Evolutionary conservation across 805 yeast species (phyloP).

Genomic region (Pichia insulana): DNA sequence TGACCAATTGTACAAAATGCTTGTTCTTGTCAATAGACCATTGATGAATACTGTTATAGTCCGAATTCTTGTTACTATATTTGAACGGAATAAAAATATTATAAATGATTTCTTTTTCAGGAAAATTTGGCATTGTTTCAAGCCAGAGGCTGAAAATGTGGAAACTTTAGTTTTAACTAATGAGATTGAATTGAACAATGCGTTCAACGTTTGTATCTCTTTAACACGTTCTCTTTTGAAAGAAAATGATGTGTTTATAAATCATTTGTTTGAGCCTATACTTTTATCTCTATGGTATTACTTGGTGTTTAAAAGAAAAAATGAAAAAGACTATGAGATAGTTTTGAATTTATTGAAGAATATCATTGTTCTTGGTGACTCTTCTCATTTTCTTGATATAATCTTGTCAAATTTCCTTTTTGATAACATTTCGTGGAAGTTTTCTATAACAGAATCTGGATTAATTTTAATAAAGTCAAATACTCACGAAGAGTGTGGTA

Average conservation of each 20-base stretch:
- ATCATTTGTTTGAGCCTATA: slow-evolving; percentile 25
- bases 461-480: slow-evolving; percentile 20
- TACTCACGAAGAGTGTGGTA: slow-evolving; percentile 4
- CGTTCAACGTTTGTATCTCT: slow-evolving; percentile 57
- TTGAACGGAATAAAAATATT: slow-evolving; percentile 39
- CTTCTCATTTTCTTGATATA: slow-evolving; percentile 7
- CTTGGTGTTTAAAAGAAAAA: slow-evolving; percentile 28
- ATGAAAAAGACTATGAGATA: slow-evolving; percentile 28
- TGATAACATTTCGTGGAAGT: slow-evolving; percentile 34
- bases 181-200: slow-evolving; percentile 49
- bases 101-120: slow-evolving; percentile 51
- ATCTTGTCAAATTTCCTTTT: slow-evolving; percentile 16
- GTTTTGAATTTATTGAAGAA: slow-evolving; percentile 33
- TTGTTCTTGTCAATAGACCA: slow-evolving; percentile 55
- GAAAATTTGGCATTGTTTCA: slow-evolving; percentile 37
- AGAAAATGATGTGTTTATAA: slow-evolving; percentile 26
- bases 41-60: slow-evolving; percentile 47
- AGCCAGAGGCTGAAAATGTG: slow-evolving; percentile 23
- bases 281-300: slow-evolving; percentile 37
- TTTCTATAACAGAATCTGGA: slow-evolving; percentile 33
- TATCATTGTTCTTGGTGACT: slow-evolving; percentile 13
- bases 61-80: slow-evolving; percentile 45
- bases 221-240: slow-evolving; percentile 37
- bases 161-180: slow-evolving; percentile 29
- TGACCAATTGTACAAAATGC: slow-evolving; percentile 49